phyloP scores from a whole-genome alignment of 129 eudicot species.

The Erigeron canadensis region DNA sequence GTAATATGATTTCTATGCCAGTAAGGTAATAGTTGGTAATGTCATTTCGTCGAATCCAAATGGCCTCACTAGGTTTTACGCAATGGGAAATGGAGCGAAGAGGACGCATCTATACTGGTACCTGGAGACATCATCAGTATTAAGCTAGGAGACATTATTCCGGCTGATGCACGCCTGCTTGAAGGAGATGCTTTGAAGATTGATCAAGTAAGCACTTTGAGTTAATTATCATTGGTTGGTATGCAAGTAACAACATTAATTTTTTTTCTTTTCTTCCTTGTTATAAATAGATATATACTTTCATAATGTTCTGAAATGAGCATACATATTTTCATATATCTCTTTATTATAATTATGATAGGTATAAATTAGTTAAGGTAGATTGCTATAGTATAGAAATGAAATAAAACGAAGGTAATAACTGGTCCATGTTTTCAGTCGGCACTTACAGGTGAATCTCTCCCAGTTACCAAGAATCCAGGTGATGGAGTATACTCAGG shows the following conservation, averaged over 20 bases:
- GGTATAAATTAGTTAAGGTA: not conserved
- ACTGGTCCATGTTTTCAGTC: slow-evolving; percentile 35
- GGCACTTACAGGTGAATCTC: slow-evolving; percentile 57
- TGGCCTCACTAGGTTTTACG: slow-evolving; percentile 41
- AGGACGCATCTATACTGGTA: slow-evolving; percentile 51
- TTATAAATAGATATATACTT: not conserved
- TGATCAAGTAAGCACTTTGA: slow-evolving; percentile 42
- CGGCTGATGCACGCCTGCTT: slow-evolving; percentile 60
- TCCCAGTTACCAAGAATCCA: slow-evolving; percentile 58
- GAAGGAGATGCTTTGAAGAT: slow-evolving; percentile 55
- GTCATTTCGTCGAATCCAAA: slow-evolving; percentile 17
- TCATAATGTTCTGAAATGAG: not conserved
- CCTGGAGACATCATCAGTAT: slow-evolving; percentile 58
- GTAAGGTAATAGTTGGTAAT: not conserved
- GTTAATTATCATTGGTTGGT: not conserved
- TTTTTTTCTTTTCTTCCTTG: not conserved
- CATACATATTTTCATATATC: not conserved
- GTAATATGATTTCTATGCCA: slow-evolving; percentile 1
- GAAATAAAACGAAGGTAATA: not conserved
- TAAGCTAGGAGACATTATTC: slow-evolving; percentile 54
- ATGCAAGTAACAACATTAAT: not conserved
- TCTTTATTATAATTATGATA: not conserved
- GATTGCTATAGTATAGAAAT: not conserved
- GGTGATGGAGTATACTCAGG: slow-evolving; percentile 61
- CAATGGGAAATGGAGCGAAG: slow-evolving; percentile 58